phyloP scores from a whole-genome alignment of 805 yeast genomes.

The Schwanniomyces vanrijiae region DNA sequence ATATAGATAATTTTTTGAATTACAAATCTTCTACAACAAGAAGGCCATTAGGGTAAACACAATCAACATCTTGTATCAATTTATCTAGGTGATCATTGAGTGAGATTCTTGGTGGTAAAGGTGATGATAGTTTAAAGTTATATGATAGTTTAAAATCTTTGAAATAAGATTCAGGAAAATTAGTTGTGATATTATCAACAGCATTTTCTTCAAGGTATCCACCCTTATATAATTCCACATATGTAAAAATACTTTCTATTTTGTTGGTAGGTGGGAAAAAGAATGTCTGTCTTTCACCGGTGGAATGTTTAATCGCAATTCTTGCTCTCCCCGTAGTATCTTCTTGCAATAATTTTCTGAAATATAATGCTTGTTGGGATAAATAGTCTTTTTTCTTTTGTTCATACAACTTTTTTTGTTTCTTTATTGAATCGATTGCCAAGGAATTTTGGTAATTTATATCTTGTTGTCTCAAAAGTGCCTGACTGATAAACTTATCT shows the following conservation, averaged over 20 bases:
- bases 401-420: slow-evolving; percentile 24
- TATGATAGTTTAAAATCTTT: slow-evolving; percentile 22
- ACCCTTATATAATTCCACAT: slow-evolving; percentile 35
- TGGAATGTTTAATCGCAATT: slow-evolving; percentile 66
- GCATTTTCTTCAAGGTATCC: slow-evolving; percentile 38
- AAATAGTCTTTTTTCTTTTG: slow-evolving; percentile 39
- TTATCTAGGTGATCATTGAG: slow-evolving; percentile 27
- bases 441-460: slow-evolving; percentile 72
- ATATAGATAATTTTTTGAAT: background rate
- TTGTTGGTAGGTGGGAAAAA: slow-evolving; percentile 28
- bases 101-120: slow-evolving; percentile 36
- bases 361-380: slow-evolving; percentile 24
- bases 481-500: slow-evolving; percentile 56
- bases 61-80: slow-evolving; percentile 61
- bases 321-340: slow-evolving; percentile 43
- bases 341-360: slow-evolving; percentile 15
- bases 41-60: slow-evolving; percentile 42
- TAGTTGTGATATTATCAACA: slow-evolving; percentile 18
- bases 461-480: slow-evolving; percentile 71
- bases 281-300: slow-evolving; percentile 56
- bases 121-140: slow-evolving; percentile 33
- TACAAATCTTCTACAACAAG: slow-evolving; percentile 57
- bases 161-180: slow-evolving; percentile 11
- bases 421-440: slow-evolving; percentile 60
- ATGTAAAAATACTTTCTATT: slow-evolving; percentile 33